These are phyloP conservation scores for Anthostomella pinea DNA, from an alignment of 2,329 filamentous ascomycete genomes.

Conservation along the genomic window DNA sequence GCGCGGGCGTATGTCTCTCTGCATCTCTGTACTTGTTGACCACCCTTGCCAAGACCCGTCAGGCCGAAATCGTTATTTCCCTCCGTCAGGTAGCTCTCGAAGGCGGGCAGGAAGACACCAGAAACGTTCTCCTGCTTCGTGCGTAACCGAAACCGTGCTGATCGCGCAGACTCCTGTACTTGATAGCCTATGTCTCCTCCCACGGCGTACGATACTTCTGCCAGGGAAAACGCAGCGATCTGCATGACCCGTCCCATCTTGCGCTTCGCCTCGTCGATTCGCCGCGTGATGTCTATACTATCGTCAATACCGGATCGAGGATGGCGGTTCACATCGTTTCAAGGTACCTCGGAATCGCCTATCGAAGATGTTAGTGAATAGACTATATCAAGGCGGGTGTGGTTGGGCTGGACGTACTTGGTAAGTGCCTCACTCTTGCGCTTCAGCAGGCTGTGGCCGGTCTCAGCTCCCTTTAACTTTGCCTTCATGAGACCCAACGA, in stretches of 20 bases:
- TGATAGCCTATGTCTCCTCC: constrained; percentile 96
- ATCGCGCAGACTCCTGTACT: constrained; percentile 92
- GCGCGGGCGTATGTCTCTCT: constrained; percentile 94
- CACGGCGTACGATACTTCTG: constrained; percentile 95
- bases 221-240: constrained; percentile 94
- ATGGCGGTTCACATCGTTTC: not conserved
- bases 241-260: constrained; percentile 99
- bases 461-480: constrained; percentile 92
- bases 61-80: constrained; percentile 94
- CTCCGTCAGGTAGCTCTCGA: constrained; percentile 86
- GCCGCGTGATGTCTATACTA: constrained; percentile 78
- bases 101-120: constrained; percentile 88
- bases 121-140: constrained; percentile 99
- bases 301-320: constrained; percentile 4
- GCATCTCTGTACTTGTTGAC: constrained; percentile 93
- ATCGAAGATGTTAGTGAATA: constrained; percentile 15
- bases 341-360: constrained; percentile 83
- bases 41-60: constrained; percentile 93
- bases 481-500: constrained; percentile 95
- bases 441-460: constrained; percentile 91
- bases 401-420: constrained; percentile 64
- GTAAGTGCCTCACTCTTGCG: constrained; percentile 97
- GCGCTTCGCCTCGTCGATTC: constrained; percentile 97
- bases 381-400: not conserved
- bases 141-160: constrained; percentile 86